A percentile compares a stretch with the other conserved stretches of the same genome.
Evolutionary conservation across 805 yeast genomes (phyloP).

Genomic region (Lachancea sp.): DNA sequence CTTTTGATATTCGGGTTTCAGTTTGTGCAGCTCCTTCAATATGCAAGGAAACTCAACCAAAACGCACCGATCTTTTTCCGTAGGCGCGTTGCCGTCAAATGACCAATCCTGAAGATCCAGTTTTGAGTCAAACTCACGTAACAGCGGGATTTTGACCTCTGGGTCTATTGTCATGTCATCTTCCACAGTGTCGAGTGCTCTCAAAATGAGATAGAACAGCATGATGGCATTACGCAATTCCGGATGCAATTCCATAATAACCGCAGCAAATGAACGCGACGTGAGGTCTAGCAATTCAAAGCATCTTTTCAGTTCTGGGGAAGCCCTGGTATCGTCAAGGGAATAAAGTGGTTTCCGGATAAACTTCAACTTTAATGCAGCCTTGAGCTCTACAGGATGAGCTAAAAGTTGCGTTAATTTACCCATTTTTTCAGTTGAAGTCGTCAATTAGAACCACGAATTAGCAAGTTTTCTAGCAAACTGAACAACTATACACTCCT

Average conservation of each 20-base stretch:
- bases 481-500: background rate
- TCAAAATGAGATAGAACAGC: conserved; percentile 76
- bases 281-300: conserved; percentile 60
- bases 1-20: conserved; percentile 70
- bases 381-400: conserved; percentile 68
- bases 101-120: conserved; percentile 70
- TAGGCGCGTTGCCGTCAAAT: conserved; percentile 63
- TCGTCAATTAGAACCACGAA: too few species aligned
- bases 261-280: conserved; percentile 92
- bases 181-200: conserved; percentile 93
- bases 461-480: background rate
- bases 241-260: conserved; percentile 84
- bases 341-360: conserved; percentile 53
- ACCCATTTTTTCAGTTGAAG: too few species aligned
- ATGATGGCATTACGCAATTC: conserved; percentile 74
- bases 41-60: conserved; percentile 71
- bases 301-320: conserved; percentile 52
- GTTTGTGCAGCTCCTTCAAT: conserved; percentile 61
- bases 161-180: conserved; percentile 88
- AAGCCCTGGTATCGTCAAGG: conserved; percentile 35
- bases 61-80: conserved; percentile 76
- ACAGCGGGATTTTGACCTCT: conserved; percentile 62
- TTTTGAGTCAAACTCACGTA: conserved; percentile 61
- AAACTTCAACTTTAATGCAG: conserved; percentile 55
- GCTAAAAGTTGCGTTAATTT: conserved; percentile 50